Base-by-base conservation (phyloP, 208 protist species). In the Leishmania major region DNA sequence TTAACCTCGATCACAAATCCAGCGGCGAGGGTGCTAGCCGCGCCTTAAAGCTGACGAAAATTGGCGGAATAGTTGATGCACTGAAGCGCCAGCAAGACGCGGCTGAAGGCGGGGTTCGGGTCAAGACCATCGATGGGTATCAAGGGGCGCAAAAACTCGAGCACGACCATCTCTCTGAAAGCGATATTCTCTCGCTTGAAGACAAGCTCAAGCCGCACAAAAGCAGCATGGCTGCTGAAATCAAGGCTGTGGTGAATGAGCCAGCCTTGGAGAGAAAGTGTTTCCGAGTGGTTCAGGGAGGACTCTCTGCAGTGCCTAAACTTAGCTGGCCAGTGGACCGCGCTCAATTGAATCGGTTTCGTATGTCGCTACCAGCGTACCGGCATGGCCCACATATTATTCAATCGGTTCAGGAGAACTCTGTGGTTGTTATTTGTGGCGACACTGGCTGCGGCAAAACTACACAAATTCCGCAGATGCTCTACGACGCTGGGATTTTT, bases 391-490 rank as follows among this genome's bases (percentile, higher is more conserved):
- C 83, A 47, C 82, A 93, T 35, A 94, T 98, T 62, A 75, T 97
- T 67, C 66, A 85, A 47, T 79, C 86, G 25, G 86, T 98, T n/a
- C 79, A 78, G 35, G 75, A 88, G 1, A 96, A 93, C 62, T 84
- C 87, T 77, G 91, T 97, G 4, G 78, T 94, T 55, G 81, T 98
- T 55, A 89, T 99, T 8, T 97, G 98, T 78, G 98, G 99, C 49
- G 99, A 99, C 75, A 99, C 99, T 5, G 99, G 99, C 45, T 99
- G 96, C 51, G 99, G 99, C 57, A 99, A 99, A 84, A 99, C 97
- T 8, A 99, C 98, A 28, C 97, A 99, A 89, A 96, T 99, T 71
- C 94, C 96, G 37, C 95, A 98, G 81, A 67, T 96, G 45, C 81
- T 97, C 31, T 91, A 92, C 70, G 92, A 97, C 78, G 57, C 90